phyloP scores from a whole-genome alignment of 805 yeast genomes.

The Metschnikowia orientalis region DNA sequence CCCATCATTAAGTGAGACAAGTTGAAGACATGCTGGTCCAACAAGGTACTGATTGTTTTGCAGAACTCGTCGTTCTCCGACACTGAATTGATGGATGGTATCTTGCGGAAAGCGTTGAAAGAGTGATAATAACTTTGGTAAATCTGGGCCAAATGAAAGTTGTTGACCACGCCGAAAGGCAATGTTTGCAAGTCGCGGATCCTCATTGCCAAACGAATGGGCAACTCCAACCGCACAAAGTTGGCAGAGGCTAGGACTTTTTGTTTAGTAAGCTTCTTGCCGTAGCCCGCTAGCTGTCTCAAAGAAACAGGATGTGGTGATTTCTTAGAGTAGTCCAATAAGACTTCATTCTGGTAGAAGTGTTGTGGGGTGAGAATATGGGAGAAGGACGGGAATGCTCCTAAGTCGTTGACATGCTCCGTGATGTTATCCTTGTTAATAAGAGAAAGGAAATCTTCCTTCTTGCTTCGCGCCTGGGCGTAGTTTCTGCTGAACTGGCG shows the following conservation, averaged over 20 bases:
- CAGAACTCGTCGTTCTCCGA: slow-evolving; percentile 77
- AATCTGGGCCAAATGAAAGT: slow-evolving; percentile 80
- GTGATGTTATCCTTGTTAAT: slow-evolving; percentile 28
- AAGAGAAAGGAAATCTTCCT: slow-evolving; percentile 32
- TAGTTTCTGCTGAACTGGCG: too few species aligned
- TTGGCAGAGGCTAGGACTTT: slow-evolving; percentile 81
- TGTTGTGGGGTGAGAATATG: slow-evolving; percentile 57
- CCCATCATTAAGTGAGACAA: slow-evolving; percentile 93
- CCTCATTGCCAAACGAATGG: slow-evolving; percentile 77
- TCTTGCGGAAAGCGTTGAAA: slow-evolving; percentile 77
- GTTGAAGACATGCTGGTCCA: slow-evolving; percentile 76
- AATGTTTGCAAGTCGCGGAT: slow-evolving; percentile 73
- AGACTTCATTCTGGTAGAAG: slow-evolving; percentile 75
- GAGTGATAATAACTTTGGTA: slow-evolving; percentile 87
- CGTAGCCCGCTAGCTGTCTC: slow-evolving; percentile 87
- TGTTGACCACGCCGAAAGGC: slow-evolving; percentile 81
- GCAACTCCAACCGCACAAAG: slow-evolving; percentile 81
- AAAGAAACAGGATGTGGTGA: slow-evolving; percentile 86
- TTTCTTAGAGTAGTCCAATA: slow-evolving; percentile 58
- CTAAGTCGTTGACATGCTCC: slow-evolving; percentile 30
- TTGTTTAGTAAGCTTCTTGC: slow-evolving; percentile 68
- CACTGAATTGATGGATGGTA: slow-evolving; percentile 60
- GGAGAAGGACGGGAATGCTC: slow-evolving; percentile 41
- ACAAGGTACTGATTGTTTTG: slow-evolving; percentile 52
- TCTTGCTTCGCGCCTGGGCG: too few species aligned